Evolutionary conservation across 352 stramenopile species (phyloP).

Genomic region (Phytophthora pistaciae): DNA sequence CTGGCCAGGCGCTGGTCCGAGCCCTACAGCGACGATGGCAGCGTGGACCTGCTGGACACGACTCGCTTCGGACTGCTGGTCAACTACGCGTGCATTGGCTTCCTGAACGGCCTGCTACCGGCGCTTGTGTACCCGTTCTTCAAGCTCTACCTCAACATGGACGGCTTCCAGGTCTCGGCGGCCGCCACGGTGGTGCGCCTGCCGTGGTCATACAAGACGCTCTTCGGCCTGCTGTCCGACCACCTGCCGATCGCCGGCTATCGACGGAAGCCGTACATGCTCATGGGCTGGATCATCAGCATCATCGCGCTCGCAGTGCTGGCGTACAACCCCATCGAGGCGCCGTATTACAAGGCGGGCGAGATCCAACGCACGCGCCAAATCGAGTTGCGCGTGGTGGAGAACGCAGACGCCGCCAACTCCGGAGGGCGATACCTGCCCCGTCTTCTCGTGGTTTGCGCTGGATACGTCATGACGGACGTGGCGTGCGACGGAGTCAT

Average conservation of each 20-base stretch:
- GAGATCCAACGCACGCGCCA: conserved; percentile 71
- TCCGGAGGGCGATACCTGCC: conserved; percentile 64
- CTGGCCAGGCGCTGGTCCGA: conserved; percentile 50
- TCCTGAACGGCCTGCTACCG: conserved; percentile 71
- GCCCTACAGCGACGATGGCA: conserved; percentile 45
- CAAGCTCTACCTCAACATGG: conserved; percentile 84
- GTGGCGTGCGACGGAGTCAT: conserved; percentile 75
- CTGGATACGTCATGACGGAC: conserved; percentile 76
- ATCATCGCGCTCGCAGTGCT: conserved; percentile 44
- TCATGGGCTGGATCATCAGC: conserved; percentile 71
- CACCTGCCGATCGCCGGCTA: conserved; percentile 71
- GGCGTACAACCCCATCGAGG: conserved; percentile 55
- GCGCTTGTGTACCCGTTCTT: conserved; percentile 80
- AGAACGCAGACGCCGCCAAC: conserved; percentile 54
- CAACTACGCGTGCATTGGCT: conserved; percentile 82
- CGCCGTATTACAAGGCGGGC: conserved; percentile 59
- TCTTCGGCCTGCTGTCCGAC: conserved; percentile 78
- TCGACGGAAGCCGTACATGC: conserved; percentile 77
- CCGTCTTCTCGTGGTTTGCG: conserved; percentile 63
- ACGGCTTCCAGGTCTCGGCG: conserved; percentile 68
- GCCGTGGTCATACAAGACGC: conserved; percentile 83
- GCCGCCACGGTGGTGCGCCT: conserved; percentile 66
- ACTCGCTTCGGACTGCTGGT: conserved; percentile 65
- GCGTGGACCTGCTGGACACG: conserved; percentile 48
- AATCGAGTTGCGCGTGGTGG: conserved; percentile 45